Conservation (phyloP, 371 early-diverging fungal species). For the Mucor velutinosus region DNA sequence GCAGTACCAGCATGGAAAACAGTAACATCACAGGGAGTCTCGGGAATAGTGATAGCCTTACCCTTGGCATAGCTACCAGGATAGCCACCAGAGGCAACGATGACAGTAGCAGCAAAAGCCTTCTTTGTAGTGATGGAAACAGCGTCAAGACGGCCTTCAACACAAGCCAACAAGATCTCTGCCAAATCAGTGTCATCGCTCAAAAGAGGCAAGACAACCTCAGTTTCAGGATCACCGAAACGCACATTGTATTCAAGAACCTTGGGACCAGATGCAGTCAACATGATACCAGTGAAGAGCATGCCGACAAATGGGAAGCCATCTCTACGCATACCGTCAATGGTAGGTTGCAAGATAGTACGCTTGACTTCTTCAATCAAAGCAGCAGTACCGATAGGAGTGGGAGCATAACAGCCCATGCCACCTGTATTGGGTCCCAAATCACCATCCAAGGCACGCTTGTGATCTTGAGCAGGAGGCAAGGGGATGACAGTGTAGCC, state of each 20-base stretch:
- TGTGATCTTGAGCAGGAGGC: constrained; percentile 97
- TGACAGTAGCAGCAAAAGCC: constrained; percentile 87
- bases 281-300: constrained; percentile 96
- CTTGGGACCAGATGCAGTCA: constrained; percentile 87
- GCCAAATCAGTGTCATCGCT: constrained; percentile 83
- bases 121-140: constrained; percentile 74
- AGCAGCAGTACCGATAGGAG: constrained; percentile 85
- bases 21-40: constrained; percentile 47
- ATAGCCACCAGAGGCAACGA: constrained; percentile 92
- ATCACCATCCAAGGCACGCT: constrained; percentile 92
- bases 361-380: constrained; percentile 74
- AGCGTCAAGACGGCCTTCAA: constrained; percentile 90
- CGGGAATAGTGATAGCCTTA: constrained; percentile 68
- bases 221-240: constrained; percentile 98
- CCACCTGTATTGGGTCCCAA: constrained; percentile 97
- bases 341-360: constrained; percentile 86
- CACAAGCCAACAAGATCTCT: constrained; percentile 86
- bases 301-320: constrained; percentile 96
- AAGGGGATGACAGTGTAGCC: constrained; percentile 90
- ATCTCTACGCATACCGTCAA: constrained; percentile 95
- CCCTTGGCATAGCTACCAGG: constrained; percentile 88
- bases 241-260: constrained; percentile 97
- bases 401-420: constrained; percentile 98
- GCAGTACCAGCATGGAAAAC: constrained; percentile 96
- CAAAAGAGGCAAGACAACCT: constrained; percentile 91